These are phyloP conservation scores for Mortierella sp. DNA, from an alignment of 371 early-diverging fungal genomes.

Conservation along the genomic window DNA sequence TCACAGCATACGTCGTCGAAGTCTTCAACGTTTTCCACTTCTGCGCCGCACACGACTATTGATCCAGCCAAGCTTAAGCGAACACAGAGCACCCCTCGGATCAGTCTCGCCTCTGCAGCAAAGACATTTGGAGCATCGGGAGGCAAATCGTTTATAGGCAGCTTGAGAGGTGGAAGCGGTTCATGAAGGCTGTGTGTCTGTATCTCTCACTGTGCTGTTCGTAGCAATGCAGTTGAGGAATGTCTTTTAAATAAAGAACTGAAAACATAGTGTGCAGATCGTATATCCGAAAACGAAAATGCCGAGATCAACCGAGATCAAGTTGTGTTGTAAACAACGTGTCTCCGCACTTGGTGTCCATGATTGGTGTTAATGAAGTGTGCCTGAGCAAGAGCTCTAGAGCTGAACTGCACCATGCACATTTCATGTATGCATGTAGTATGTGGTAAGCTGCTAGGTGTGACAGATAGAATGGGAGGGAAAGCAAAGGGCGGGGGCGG, in stretches of 20 bases:
- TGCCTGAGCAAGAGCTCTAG: too few species aligned
- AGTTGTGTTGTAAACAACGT: too few species aligned
- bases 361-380: too few species aligned
- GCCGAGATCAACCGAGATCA: too few species aligned
- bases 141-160: slow-evolving; percentile 50
- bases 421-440: neutral
- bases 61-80: slow-evolving; percentile 46
- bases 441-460: neutral
- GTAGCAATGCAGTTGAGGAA: too few species aligned
- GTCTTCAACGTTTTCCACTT: slow-evolving; percentile 9
- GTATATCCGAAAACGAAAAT: too few species aligned
- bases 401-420: too few species aligned
- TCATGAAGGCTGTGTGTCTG: slow-evolving; percentile 12
- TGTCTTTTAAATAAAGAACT: too few species aligned
- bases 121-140: slow-evolving; percentile 48
- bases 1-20: slow-evolving; percentile 6
- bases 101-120: slow-evolving; percentile 42
- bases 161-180: slow-evolving; percentile 28
- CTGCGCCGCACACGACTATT: slow-evolving; percentile 28
- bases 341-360: too few species aligned
- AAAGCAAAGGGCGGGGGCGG: too few species aligned
- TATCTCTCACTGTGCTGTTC: too few species aligned
- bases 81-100: slow-evolving; percentile 50
- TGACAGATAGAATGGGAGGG: neutral
- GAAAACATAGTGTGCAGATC: neutral